phyloP scores from a whole-genome alignment of 2,329 filamentous ascomycete species.

The Pleurostoma richardsiae region DNA sequence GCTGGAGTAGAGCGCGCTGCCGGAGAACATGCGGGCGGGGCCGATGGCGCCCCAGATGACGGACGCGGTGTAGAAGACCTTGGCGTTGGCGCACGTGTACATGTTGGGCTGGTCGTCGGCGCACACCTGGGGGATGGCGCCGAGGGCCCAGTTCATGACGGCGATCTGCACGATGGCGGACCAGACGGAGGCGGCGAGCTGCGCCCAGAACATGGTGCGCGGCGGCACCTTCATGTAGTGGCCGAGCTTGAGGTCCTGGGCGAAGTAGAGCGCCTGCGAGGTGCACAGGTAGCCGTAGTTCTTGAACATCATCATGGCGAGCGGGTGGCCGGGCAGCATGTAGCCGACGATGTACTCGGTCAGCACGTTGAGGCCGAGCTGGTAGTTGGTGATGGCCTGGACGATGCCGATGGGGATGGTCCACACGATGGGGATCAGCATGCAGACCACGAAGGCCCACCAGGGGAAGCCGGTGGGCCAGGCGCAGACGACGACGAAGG shows the following conservation, averaged over 20 bases:
- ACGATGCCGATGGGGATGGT: slow-evolving; percentile 57
- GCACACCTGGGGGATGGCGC: slow-evolving; percentile 59
- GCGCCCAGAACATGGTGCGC: slow-evolving; percentile 56
- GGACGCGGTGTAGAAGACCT: slow-evolving; percentile 62
- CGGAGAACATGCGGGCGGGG: slow-evolving; percentile 63
- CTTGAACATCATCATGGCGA: slow-evolving; percentile 77
- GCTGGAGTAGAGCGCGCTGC: slow-evolving; percentile 54
- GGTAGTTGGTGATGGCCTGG: slow-evolving; percentile 56
- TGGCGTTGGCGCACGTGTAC: slow-evolving; percentile 51
- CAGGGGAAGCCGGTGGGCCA: slow-evolving; percentile 54
- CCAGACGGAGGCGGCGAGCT: slow-evolving; percentile 56
- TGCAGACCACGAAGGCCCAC: slow-evolving; percentile 53
- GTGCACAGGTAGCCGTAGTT: slow-evolving; percentile 68
- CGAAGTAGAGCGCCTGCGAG: slow-evolving; percentile 60
- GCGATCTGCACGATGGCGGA: slow-evolving; percentile 57
- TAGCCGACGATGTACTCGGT: slow-evolving; percentile 72
- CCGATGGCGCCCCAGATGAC: slow-evolving; percentile 72
- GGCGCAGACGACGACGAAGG: slow-evolving; percentile 47
- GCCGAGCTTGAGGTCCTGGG: slow-evolving; percentile 61
- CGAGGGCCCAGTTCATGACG: slow-evolving; percentile 63
- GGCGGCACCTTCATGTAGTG: slow-evolving; percentile 66
- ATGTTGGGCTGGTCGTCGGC: slow-evolving; percentile 43
- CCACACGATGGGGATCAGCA: slow-evolving; percentile 53
- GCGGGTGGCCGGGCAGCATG: slow-evolving; percentile 64
- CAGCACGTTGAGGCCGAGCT: slow-evolving; percentile 64